Evolutionary conservation across 2,329 filamentous ascomycete species (phyloP).

Genomic region (Aspergillus aculeatus): DNA sequence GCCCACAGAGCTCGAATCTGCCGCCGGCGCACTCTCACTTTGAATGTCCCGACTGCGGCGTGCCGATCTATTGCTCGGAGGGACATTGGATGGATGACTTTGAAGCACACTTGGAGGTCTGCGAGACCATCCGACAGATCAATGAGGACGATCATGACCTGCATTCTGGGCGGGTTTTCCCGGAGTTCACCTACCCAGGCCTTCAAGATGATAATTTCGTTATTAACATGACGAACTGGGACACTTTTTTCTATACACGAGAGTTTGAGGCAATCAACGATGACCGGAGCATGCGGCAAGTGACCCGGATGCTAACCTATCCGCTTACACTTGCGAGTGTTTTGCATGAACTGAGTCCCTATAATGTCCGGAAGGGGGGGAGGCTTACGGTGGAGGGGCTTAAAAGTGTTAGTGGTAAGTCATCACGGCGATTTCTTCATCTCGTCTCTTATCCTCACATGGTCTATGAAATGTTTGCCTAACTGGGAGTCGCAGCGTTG

Average conservation of each 20-base stretch:
- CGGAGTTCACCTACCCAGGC: conserved; percentile 88
- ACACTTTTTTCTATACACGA: conserved; percentile 90
- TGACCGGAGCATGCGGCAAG: conserved; percentile 86
- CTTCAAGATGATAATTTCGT: conserved; percentile 87
- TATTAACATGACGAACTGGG: conserved; percentile 98
- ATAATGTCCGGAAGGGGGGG: conserved; percentile 71
- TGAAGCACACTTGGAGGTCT: conserved; percentile 86
- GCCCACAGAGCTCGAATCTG: conserved; percentile 43
- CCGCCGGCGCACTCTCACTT: conserved; percentile 83
- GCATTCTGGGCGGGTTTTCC: conserved; percentile 83
- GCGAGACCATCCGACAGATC: conserved; percentile 85
- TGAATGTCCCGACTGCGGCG: conserved; percentile 93
- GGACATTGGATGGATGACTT: conserved; percentile 97
- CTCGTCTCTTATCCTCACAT: not conserved
- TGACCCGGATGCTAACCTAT: conserved; percentile 89
- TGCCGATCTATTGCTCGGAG: conserved; percentile 90
- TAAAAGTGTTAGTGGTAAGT: conserved; percentile 86
- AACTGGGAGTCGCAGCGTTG: conserved; percentile 58
- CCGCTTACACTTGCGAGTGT: conserved; percentile 88
- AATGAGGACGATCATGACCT: conserved; percentile 98
- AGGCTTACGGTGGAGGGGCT: conserved; percentile 83
- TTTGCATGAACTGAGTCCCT: conserved; percentile 91
- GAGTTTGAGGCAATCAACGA: conserved; percentile 89
- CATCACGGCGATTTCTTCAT: not conserved
- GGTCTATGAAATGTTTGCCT: not conserved